Conservation (phyloP, 1,139 yeast genomes). For the Petasospora rhodanensis region DNA sequence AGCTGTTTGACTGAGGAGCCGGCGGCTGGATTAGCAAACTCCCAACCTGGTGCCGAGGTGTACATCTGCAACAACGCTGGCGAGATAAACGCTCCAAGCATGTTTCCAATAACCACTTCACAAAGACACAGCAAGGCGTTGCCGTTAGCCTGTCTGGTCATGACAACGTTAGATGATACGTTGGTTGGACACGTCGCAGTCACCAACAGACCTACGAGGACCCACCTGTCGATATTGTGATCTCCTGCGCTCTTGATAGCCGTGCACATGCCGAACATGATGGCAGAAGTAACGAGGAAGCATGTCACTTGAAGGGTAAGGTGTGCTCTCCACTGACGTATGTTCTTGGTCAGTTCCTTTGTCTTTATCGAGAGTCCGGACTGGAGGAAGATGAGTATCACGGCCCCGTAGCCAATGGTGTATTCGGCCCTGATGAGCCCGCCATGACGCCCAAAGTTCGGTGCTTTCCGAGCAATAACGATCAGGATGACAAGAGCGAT, state of each 20-base stretch:
- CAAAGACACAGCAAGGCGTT: conserved; percentile 74
- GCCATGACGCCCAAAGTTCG: conserved; percentile 77
- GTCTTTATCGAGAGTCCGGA: conserved; percentile 79
- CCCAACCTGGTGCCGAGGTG: conserved; percentile 50
- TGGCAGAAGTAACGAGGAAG: conserved; percentile 70
- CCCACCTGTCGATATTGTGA: conserved; percentile 59
- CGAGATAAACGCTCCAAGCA: conserved; percentile 80
- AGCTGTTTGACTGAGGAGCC: conserved; percentile 51
- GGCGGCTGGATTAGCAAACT: conserved; percentile 76
- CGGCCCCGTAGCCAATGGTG: conserved; percentile 80
- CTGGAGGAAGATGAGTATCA: conserved; percentile 75
- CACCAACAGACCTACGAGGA: conserved; percentile 72
- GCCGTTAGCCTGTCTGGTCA: conserved; percentile 84
- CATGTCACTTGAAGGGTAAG: conserved; percentile 61
- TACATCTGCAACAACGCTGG: conserved; percentile 81
- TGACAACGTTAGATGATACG: conserved; percentile 83
- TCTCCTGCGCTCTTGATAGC: conserved; percentile 62
- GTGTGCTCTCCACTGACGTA: conserved; percentile 80
- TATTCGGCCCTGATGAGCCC: conserved; percentile 74
- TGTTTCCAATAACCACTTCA: conserved; percentile 80
- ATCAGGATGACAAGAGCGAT: conserved; percentile 65
- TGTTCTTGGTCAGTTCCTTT: conserved; percentile 50
- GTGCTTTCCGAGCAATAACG: conserved; percentile 72
- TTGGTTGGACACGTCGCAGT: conserved; percentile 90
- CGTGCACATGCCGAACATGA: conserved; percentile 67